Percentiles rank a stretch among this genome's conserved stretches.
These are phyloP conservation scores for Saccharomycopsis amapae DNA, from an alignment of 805 yeast genomes.

Conservation along the genomic window DNA sequence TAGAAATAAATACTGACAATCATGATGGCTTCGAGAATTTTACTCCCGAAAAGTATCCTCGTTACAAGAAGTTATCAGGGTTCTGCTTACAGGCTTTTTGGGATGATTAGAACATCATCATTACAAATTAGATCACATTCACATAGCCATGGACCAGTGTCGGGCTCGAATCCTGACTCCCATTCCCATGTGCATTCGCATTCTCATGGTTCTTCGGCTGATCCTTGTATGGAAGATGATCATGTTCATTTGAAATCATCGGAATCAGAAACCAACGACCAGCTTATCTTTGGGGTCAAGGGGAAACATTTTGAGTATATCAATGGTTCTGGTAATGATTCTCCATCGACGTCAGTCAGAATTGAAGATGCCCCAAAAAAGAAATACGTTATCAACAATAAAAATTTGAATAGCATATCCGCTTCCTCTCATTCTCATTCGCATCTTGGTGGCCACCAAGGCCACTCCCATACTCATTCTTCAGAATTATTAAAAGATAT, in stretches of 20 bases:
- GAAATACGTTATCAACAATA: neutral
- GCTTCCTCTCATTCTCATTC: slow-evolving; percentile 12
- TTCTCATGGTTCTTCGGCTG: slow-evolving; percentile 26
- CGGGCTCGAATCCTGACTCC: neutral
- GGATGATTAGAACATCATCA: too few species aligned
- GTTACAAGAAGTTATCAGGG: too few species aligned
- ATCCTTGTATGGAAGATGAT: slow-evolving; percentile 27
- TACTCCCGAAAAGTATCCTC: too few species aligned
- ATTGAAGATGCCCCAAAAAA: neutral
- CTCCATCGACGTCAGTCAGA: slow-evolving; percentile 9
- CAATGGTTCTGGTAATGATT: slow-evolving; percentile 16
- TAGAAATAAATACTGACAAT: too few species aligned
- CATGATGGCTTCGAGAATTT: too few species aligned
- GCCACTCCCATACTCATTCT: slow-evolving; percentile 31
- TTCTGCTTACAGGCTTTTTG: too few species aligned
- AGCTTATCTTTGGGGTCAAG: slow-evolving; percentile 30
- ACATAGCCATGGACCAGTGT: neutral
- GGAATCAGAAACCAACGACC: slow-evolving; percentile 37
- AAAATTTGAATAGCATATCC: neutral
- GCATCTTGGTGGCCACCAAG: neutral
- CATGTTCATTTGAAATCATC: slow-evolving; percentile 37
- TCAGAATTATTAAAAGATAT: slow-evolving; percentile 15
- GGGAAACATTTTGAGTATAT: slow-evolving; percentile 19
- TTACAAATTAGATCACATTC: neutral
- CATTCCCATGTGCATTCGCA: slow-evolving; percentile 27